Base-by-base conservation (phyloP, 2,329 filamentous ascomycete species). In the Aureobasidium sp. region DNA sequence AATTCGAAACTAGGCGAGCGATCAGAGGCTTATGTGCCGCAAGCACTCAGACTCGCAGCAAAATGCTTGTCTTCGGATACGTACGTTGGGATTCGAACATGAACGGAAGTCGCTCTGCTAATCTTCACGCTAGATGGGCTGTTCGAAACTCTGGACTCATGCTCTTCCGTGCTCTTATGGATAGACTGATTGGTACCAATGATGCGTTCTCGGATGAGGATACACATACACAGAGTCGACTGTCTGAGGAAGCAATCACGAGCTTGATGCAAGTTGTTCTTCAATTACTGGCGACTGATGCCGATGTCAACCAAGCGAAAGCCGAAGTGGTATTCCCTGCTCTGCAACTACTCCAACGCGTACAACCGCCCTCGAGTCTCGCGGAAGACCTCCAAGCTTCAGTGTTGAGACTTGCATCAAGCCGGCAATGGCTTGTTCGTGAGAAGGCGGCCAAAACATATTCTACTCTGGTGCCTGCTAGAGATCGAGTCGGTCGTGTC, bases 91-190 rank as follows among this genome's bases (percentile, higher is more conserved):
- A 21, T 21, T 21, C 21, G 21, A 21, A 21, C 21, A 21, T 21
- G 21, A 21, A 21, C 21, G 21, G 21, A 21, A 21, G 21, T 21
- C 21, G 21, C 21, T 21, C 21, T 21, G 2, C 58, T 48, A 3
- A 53, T 44, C 27, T 49, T n/a, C 16, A 36, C n/a, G 30, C 21
- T 64, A 89, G 86, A 27, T 99, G 94, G 94, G 90, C 92, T 0
- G 91, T 99, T 61, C 87, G 92, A 1, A 99, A 99, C 72, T 97
- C 91, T 67, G 91, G 91, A 2, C 76, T 97, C 37, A 88, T 97
- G 76, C 83, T 99, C 7, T 86, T 97, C 66, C 85, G 93, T 60
- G 90, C 91, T 64, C 79, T 97, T 5, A 89, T 96, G 58, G 90
- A 94, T 70, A 83, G 84, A 64, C 77, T 95, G 1, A 84, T 94